Percentiles rank a stretch among this genome's conserved stretches.
These are phyloP conservation scores for Suhomyces xylopsoci DNA, from an alignment of 805 yeast genomes.

Conservation along the genomic window DNA sequence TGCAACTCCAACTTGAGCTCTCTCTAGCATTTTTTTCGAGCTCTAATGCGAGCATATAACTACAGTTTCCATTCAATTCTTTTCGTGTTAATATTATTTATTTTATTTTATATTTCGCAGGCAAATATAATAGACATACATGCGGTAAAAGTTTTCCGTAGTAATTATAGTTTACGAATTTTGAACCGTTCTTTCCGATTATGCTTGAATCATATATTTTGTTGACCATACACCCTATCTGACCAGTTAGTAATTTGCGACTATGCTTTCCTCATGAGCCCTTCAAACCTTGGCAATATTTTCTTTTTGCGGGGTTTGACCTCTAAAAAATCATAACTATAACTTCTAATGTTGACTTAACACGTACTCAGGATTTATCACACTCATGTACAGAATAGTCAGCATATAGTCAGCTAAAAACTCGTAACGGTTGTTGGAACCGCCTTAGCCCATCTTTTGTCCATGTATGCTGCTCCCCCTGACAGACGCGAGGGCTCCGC, in stretches of 20 bases:
- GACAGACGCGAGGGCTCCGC: background rate
- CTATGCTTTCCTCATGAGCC: background rate
- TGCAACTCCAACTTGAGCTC: background rate
- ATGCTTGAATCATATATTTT: background rate
- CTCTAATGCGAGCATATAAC: background rate
- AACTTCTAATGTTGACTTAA: background rate
- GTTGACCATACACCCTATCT: background rate
- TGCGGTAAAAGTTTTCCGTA: background rate
- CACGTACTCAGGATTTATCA: background rate
- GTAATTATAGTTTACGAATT: background rate
- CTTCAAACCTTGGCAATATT: background rate
- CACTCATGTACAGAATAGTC: background rate
- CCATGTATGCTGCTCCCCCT: background rate
- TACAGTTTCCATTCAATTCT: background rate
- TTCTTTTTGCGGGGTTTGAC: background rate
- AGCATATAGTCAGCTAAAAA: background rate
- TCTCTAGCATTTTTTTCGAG: background rate
- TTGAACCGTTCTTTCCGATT: background rate
- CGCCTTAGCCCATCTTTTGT: background rate
- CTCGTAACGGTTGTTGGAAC: background rate
- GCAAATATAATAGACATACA: background rate
- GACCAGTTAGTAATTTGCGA: background rate
- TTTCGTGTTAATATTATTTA: background rate
- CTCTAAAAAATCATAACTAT: background rate
- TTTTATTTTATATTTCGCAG: background rate